phyloP scores from a whole-genome alignment of 805 yeast genomes.

The Pichia thaimueangensis region DNA sequence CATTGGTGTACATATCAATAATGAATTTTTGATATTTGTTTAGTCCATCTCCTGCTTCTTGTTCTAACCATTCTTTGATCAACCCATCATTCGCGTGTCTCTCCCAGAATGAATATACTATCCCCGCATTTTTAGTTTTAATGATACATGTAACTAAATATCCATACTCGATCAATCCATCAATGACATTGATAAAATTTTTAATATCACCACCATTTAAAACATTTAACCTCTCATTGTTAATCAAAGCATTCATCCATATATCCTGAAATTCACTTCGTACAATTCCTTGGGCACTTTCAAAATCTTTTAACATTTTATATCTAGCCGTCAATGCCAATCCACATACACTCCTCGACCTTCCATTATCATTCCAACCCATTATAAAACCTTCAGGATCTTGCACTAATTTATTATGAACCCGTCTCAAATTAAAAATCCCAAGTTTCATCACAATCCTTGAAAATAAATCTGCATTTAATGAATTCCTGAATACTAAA shows the following conservation, averaged over 20 bases:
- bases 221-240: background rate
- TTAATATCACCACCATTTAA: constrained; percentile 12
- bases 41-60: background rate
- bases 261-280: constrained; percentile 11
- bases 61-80: constrained; percentile 13
- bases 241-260: constrained; percentile 20
- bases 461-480: constrained; percentile 14
- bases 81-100: constrained; percentile 14
- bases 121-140: constrained; percentile 7
- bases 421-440: constrained; percentile 11
- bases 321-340: constrained; percentile 22
- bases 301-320: constrained; percentile 16
- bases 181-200: constrained; percentile 19
- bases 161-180: constrained; percentile 11
- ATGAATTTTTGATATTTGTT: constrained; percentile 13
- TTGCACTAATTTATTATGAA: constrained; percentile 10
- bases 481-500: constrained; percentile 15
- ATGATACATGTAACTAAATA: constrained; percentile 13
- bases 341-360: constrained; percentile 15
- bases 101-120: constrained; percentile 27
- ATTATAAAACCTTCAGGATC: constrained; percentile 10
- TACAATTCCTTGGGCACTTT: constrained; percentile 15
- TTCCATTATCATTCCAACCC: constrained; percentile 8
- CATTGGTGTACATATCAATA: constrained; percentile 11
- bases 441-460: constrained; percentile 18